Percentiles rank a stretch among this genome's conserved stretches.
Evolutionary conservation across 129 eudicot species (phyloP).

Genomic region (Sambucus nigra): DNA sequence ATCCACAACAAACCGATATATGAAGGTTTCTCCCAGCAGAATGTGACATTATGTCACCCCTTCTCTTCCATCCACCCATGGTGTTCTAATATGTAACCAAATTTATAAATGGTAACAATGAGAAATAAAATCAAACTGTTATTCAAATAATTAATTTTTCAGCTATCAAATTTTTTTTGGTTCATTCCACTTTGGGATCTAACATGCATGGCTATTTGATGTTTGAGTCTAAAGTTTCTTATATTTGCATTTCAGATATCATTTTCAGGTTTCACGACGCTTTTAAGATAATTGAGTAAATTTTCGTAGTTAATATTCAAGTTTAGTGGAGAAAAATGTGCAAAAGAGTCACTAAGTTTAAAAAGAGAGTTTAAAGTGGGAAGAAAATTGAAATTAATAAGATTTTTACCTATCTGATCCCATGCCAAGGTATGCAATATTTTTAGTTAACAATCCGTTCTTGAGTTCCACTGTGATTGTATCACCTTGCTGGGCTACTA

Average conservation of each 20-base stretch:
- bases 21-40: conserved; percentile 72
- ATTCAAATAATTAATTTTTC: neutral
- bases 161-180: no score
- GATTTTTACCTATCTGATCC: conserved; percentile 61
- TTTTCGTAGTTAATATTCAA: no score
- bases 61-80: conserved; percentile 85
- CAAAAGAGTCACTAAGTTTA: no score
- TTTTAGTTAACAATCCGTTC: conserved; percentile 70
- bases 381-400: neutral
- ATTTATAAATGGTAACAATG: conserved; percentile 1
- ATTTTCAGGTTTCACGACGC: no score
- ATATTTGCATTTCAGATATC: no score
- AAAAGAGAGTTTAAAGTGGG: no score
- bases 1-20: conserved; percentile 71
- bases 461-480: conserved; percentile 60
- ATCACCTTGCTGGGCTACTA: conserved; percentile 57
- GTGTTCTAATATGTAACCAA: conserved; percentile 46
- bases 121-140: neutral
- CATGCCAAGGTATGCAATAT: conserved; percentile 93
- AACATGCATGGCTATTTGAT: no score
- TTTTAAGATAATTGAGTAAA: no score
- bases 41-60: conserved; percentile 82
- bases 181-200: no score
- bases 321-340: no score
- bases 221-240: no score